Percentiles rank a stretch among this genome's conserved stretches.
These are phyloP conservation scores for Barnettozyma vustinii DNA, from an alignment of 805 yeast species.

Conservation along the genomic window DNA sequence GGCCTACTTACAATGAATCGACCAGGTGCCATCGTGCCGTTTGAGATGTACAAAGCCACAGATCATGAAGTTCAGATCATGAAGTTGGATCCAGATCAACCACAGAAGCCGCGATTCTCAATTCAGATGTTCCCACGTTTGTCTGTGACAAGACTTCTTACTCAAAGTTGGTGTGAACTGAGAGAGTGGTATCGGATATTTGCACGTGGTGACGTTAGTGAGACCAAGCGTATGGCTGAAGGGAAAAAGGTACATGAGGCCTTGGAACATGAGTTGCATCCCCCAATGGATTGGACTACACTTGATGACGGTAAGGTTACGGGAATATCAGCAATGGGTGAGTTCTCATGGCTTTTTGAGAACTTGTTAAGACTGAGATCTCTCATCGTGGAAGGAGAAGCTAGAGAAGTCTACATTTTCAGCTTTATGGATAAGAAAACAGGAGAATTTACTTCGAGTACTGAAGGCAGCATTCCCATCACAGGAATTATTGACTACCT, in stretches of 20 bases:
- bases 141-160: constrained; percentile 55
- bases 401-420: constrained; percentile 55
- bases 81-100: not conserved
- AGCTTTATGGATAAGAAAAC: constrained; percentile 16
- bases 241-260: constrained; percentile 45
- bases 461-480: constrained; percentile 34
- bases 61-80: constrained; percentile 1
- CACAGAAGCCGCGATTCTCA: not conserved
- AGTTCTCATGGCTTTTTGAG: constrained; percentile 22
- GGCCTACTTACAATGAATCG: not conserved
- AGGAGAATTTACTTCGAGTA: constrained; percentile 12
- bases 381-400: constrained; percentile 42
- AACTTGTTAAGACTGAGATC: constrained; percentile 36
- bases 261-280: constrained; percentile 45
- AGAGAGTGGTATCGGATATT: constrained; percentile 48
- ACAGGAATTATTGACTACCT: constrained; percentile 61
- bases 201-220: constrained; percentile 33
- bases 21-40: constrained; percentile 13
- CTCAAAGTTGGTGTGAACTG: constrained; percentile 67
- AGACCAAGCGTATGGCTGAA: constrained; percentile 35
- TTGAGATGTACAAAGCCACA: constrained; percentile 11
- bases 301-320: not conserved
- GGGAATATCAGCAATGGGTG: not conserved
- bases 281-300: constrained; percentile 12
- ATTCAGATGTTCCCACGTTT: constrained; percentile 19